Percentiles rank a stretch among this genome's conserved stretches.
Conservation (phyloP, 768 basidiomycete species). For the Mrakia blollopis region DNA sequence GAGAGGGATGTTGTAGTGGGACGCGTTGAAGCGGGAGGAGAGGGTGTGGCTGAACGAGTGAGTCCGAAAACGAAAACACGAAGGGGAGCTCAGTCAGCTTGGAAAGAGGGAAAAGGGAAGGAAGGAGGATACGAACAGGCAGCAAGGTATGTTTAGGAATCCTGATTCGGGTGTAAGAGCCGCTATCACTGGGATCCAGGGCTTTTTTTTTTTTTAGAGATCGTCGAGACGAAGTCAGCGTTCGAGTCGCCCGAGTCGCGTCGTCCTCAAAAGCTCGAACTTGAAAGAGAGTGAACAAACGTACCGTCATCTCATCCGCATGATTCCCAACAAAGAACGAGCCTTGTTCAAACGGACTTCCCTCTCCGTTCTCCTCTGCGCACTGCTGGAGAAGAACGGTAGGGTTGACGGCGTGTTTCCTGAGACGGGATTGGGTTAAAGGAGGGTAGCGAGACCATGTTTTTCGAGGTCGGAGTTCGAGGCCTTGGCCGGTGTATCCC, state of each 20-base stretch:
- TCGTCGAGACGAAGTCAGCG: background rate
- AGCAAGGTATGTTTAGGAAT: constrained; percentile 70
- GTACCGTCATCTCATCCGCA: constrained; percentile 79
- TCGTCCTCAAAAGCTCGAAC: background rate
- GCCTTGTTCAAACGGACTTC: constrained; percentile 47
- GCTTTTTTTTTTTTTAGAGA: no score
- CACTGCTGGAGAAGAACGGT: constrained; percentile 37
- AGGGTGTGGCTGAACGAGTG: constrained; percentile 34
- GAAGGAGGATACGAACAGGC: constrained; percentile 46
- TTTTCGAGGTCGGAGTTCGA: constrained; percentile 76
- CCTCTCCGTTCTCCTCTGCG: constrained; percentile 39
- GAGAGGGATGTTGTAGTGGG: constrained; percentile 46
- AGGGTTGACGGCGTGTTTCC: constrained; percentile 69
- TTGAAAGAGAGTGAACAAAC: constrained; percentile 1
- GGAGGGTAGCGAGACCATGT: constrained; percentile 78
- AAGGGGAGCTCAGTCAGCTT: constrained; percentile 1
- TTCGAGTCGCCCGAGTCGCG: background rate
- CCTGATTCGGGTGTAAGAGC: constrained; percentile 48
- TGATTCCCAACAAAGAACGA: constrained; percentile 89
- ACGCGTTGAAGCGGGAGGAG: constrained; percentile 36
- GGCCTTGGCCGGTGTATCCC: constrained; percentile 75
- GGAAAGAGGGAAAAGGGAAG: background rate
- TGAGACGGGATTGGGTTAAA: constrained; percentile 57
- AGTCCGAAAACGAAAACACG: constrained; percentile 21
- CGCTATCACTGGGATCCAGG: constrained; percentile 83